Evolutionary conservation across 2,329 filamentous ascomycete genomes (phyloP).

Genomic region (Exophiala xenobiotica): DNA sequence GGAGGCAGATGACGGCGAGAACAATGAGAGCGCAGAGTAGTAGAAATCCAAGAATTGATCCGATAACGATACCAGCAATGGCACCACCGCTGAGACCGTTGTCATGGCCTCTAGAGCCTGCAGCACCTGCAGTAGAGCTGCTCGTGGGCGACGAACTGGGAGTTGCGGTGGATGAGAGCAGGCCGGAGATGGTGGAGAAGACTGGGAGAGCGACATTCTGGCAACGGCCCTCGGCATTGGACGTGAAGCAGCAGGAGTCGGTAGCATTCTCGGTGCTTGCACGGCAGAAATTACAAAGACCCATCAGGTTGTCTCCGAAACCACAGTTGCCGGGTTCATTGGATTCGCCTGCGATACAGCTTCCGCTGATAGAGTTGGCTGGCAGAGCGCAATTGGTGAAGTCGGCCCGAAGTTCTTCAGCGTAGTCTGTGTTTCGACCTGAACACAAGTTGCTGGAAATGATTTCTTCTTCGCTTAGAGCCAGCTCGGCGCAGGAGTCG

Average conservation of each 20-base stretch:
- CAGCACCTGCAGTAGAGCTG: slow-evolving; percentile 53
- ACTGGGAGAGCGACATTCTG: slow-evolving; percentile 73
- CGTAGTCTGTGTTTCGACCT: slow-evolving; percentile 62
- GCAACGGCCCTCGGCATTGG: slow-evolving; percentile 72
- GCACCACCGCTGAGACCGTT: slow-evolving; percentile 73
- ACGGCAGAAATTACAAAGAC: slow-evolving; percentile 84
- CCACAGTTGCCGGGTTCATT: slow-evolving; percentile 91
- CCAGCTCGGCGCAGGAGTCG: slow-evolving; percentile 81
- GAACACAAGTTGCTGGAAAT: slow-evolving; percentile 74
- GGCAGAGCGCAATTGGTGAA: slow-evolving; percentile 87
- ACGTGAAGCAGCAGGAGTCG: slow-evolving; percentile 88
- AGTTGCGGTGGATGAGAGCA: slow-evolving; percentile 63
- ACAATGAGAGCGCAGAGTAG: slow-evolving; percentile 66
- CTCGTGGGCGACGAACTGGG: slow-evolving; percentile 64
- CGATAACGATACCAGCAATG: slow-evolving; percentile 88
- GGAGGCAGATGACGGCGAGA: slow-evolving; percentile 58
- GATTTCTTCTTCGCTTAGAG: slow-evolving; percentile 84
- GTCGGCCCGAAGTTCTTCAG: slow-evolving; percentile 81
- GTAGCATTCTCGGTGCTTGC: slow-evolving; percentile 84
- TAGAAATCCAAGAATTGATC: slow-evolving; percentile 68
- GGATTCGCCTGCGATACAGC: slow-evolving; percentile 70
- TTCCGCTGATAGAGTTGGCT: slow-evolving; percentile 69
- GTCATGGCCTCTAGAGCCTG: slow-evolving; percentile 37
- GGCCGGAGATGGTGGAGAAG: slow-evolving; percentile 59
- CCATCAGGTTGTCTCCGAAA: slow-evolving; percentile 67